Evolutionary conservation across 2,329 filamentous ascomycete species (phyloP).

Genomic region (Endoconidiophora laricicola): DNA sequence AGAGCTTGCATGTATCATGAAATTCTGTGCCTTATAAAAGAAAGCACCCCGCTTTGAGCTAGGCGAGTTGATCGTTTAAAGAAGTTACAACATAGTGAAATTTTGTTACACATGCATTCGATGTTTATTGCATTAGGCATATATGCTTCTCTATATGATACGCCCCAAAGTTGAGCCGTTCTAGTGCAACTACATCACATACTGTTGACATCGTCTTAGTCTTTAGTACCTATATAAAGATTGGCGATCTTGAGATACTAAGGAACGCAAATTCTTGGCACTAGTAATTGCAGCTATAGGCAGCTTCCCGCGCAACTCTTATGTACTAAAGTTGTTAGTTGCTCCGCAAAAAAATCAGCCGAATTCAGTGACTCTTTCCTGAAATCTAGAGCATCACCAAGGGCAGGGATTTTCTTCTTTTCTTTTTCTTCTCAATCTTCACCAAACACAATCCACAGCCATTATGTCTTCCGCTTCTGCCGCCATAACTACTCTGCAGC

Average conservation of each 20-base stretch:
- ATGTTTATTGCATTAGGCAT: too few relatives aligned
- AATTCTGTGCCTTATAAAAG: not conserved
- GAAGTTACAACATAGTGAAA: too few relatives aligned
- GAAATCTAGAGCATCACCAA: too few relatives aligned
- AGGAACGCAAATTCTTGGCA: not conserved
- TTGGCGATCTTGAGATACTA: too few relatives aligned
- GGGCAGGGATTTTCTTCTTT: not conserved
- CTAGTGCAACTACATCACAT: too few relatives aligned
- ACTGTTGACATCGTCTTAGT: too few relatives aligned
- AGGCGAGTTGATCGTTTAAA: too few relatives aligned
- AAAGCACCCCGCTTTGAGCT: not conserved
- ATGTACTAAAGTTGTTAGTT: not conserved
- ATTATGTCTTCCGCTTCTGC: slow-evolving; percentile 14
- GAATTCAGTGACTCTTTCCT: slow-evolving; percentile 10
- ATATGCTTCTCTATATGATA: too few relatives aligned
- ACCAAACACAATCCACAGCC: not conserved
- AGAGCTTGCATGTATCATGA: slow-evolving; percentile 1
- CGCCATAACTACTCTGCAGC: slow-evolving; percentile 18
- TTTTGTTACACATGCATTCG: too few relatives aligned
- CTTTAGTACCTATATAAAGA: too few relatives aligned
- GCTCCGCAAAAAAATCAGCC: slow-evolving; percentile 3
- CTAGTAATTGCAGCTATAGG: not conserved
- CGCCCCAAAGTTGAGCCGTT: too few relatives aligned
- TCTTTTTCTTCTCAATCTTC: slow-evolving; percentile 1
- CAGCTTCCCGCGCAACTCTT: not conserved